phyloP scores from a whole-genome alignment of 1,139 yeast genomes.

The Yamadazyma taylorii region DNA sequence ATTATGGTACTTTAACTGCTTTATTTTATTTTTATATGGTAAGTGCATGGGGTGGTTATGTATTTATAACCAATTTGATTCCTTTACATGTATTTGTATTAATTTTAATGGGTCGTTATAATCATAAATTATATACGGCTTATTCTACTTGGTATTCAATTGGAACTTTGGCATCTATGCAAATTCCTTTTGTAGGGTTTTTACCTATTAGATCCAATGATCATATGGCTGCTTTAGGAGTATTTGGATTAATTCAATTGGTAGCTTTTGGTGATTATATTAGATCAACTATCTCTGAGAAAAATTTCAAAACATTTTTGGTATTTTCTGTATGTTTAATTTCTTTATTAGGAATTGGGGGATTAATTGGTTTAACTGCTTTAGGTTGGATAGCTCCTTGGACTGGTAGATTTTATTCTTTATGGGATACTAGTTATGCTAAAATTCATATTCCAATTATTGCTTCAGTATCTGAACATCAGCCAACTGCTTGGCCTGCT shows the following conservation, averaged over 20 bases:
- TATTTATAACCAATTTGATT: conserved; percentile 94
- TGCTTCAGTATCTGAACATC: conserved; percentile 98
- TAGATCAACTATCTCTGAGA: conserved; percentile 68
- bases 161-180: conserved; percentile 98
- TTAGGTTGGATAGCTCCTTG: conserved; percentile 97
- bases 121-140: conserved; percentile 78
- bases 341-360: conserved; percentile 63
- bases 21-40: conserved; percentile 97
- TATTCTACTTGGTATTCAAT: conserved; percentile 96
- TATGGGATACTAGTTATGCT: conserved; percentile 98
- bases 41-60: conserved; percentile 99
- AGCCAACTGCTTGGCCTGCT: conserved; percentile 99
- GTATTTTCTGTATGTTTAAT: conserved; percentile 57
- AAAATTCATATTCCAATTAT: conserved; percentile 97
- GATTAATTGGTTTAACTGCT: conserved; percentile 77
- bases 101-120: conserved; percentile 92
- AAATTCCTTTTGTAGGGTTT: conserved; percentile 97
- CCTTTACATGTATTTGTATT: conserved; percentile 94
- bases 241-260: conserved; percentile 90
- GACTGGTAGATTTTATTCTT: conserved; percentile 98
- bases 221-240: conserved; percentile 98
- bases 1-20: conserved; percentile 84
- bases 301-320: conserved; percentile 75
- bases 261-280: conserved; percentile 86
- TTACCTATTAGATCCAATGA: conserved; percentile 95